A percentile compares a stretch with the other conserved stretches of the same genome.
Conservation (phyloP, 73 alveolate genomes). For the Urostyla sp. region DNA sequence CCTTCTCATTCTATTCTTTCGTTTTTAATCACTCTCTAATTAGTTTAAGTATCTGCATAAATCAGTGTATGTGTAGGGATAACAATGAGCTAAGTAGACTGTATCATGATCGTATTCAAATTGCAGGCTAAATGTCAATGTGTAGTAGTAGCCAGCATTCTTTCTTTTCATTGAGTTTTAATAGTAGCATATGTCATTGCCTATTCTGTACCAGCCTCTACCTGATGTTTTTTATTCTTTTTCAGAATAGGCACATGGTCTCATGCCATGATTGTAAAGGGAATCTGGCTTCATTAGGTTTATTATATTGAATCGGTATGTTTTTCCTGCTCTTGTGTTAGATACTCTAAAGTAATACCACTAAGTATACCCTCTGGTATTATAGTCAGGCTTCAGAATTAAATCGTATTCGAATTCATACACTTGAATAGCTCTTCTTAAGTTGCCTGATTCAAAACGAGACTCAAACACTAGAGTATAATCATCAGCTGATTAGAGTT, state of each 20-base stretch:
- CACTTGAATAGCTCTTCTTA: conserved; percentile 69
- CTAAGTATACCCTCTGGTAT: conserved; percentile 98
- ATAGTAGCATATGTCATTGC: conserved; percentile 92
- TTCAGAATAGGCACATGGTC: conserved; percentile 62
- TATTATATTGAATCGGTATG: conserved; percentile 96
- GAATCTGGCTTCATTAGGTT: conserved; percentile 99
- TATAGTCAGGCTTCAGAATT: conserved; percentile 92
- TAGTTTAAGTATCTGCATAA: conserved; percentile 87
- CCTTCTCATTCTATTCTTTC: conserved; percentile 83
- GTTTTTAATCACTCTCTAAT: conserved; percentile 84
- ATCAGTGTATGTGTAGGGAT: conserved; percentile 99
- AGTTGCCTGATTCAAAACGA: conserved; percentile 70
- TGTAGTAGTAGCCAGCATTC: conserved; percentile 94
- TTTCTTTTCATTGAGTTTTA: conserved; percentile 90
- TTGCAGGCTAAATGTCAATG: conserved; percentile 95
- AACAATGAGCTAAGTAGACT: conserved; percentile 97
- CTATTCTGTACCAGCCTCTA: conserved; percentile 93
- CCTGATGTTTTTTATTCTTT: conserved; percentile 60
- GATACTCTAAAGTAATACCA: conserved; percentile 98
- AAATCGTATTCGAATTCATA: conserved; percentile 72
- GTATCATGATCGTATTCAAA: conserved; percentile 96
- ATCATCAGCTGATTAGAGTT: conserved; percentile 68
- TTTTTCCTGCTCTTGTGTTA: conserved; percentile 95
- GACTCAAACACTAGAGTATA: conserved; percentile 77
- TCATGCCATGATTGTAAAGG: conserved; percentile 87